A percentile compares a stretch with the other conserved stretches of the same genome.
Evolutionary conservation across 2,329 filamentous ascomycete genomes (phyloP).

Genomic region (Macrophomina phaseolina): DNA sequence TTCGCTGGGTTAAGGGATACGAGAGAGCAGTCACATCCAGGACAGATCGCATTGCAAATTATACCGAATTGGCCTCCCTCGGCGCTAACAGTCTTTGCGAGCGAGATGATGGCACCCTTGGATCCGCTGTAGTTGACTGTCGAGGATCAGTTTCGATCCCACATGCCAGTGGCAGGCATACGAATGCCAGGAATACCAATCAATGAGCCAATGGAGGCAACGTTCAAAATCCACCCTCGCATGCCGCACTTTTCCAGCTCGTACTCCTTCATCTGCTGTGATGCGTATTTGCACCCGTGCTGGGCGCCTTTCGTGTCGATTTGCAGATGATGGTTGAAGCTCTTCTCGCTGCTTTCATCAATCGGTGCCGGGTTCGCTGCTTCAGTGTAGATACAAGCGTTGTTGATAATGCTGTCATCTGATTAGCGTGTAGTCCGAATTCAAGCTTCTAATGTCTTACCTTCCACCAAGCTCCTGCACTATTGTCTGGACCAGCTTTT

Average conservation of each 20-base stretch:
- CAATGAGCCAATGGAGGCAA: too few species aligned
- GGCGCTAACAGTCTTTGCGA: slow-evolving; percentile 53
- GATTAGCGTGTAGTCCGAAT: not conserved
- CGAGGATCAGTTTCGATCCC: too few species aligned
- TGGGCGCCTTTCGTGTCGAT: slow-evolving; percentile 48
- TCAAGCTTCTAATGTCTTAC: not conserved
- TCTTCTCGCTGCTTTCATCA: too few species aligned
- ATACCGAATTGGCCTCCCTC: slow-evolving; percentile 50
- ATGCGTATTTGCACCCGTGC: slow-evolving; percentile 46
- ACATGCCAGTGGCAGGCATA: too few species aligned
- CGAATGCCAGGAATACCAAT: too few species aligned
- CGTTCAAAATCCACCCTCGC: slow-evolving; percentile 36
- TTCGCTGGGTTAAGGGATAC: too few species aligned
- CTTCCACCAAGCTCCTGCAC: slow-evolving; percentile 26
- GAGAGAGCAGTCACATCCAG: too few species aligned
- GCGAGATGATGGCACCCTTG: slow-evolving; percentile 54
- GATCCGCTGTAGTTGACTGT: slow-evolving; percentile 31
- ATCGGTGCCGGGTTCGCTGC: slow-evolving; percentile 3
- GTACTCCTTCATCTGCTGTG: slow-evolving; percentile 45
- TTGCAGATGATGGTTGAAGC: slow-evolving; percentile 33
- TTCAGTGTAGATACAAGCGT: slow-evolving; percentile 44
- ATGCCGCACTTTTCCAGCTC: slow-evolving; percentile 34
- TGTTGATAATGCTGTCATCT: slow-evolving; percentile 37
- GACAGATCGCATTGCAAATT: slow-evolving; percentile 48
- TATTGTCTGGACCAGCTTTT: slow-evolving; percentile 21